A percentile compares a stretch with the other conserved stretches of the same genome.
phyloP scores from a whole-genome alignment of 148 eudicot genomes.

The Fagopyrum esculentum region DNA sequence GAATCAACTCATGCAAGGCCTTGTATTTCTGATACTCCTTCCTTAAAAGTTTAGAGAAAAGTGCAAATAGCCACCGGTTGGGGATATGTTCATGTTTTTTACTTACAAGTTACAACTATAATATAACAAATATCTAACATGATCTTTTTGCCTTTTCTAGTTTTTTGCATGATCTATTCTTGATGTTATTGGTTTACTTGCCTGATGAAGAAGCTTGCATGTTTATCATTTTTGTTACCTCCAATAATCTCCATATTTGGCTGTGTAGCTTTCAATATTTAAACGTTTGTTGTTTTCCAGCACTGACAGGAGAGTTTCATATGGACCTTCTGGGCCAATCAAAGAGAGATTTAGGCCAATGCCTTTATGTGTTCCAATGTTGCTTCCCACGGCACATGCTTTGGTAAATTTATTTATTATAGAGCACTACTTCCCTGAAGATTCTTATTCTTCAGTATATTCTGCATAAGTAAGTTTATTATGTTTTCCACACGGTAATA shows the following conservation, averaged over 20 bases:
- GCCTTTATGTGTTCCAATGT: slow-evolving; percentile 84
- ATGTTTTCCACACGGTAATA: background rate
- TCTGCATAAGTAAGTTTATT: background rate
- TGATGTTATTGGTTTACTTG: background rate
- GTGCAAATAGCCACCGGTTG: background rate
- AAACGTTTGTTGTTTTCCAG: slow-evolving; percentile 30
- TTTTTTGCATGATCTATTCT: background rate
- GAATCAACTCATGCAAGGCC: background rate
- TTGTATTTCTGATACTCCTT: slow-evolving; percentile 1
- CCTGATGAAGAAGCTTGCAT: background rate
- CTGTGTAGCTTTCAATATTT: background rate
- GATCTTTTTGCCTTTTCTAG: background rate
- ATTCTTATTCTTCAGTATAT: background rate
- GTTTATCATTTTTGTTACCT: background rate
- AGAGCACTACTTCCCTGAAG: background rate
- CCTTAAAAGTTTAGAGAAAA: background rate
- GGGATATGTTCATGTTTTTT: background rate
- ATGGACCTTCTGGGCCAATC: slow-evolving; percentile 45
- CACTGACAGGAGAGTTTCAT: slow-evolving; percentile 54
- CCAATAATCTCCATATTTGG: background rate
- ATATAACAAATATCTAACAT: background rate
- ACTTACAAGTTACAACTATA: background rate
- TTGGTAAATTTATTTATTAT: slow-evolving; percentile 37
- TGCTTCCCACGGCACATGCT: slow-evolving; percentile 95
- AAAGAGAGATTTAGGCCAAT: slow-evolving; percentile 92